Base-by-base conservation (phyloP, 2,329 filamentous ascomycete genomes). In the Diaporthe sp. region DNA sequence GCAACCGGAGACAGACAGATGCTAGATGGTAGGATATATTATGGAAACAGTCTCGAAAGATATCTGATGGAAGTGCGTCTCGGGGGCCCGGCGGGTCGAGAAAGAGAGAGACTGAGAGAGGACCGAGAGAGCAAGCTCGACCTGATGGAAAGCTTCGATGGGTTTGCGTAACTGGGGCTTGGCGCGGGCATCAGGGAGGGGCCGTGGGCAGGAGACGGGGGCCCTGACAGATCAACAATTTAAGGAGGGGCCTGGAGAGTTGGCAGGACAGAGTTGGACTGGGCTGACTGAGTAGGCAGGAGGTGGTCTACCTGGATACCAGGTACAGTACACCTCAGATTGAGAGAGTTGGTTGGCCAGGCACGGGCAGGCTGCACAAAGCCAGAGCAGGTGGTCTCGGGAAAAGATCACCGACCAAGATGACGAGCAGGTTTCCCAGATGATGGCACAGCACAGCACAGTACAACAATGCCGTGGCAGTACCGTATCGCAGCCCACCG, bases 101-200 rank as follows among this genome's bases (percentile, higher is more conserved):
- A 61, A 55, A 12, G 28, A 60, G 53, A 58, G 28, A n/a, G 42
- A 49, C 25, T 13, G 4, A n/a, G 25, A 49, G 61, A 44, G 25
- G 25, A 6, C 17, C 8, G 49, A 44, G 57, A 51, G 46, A 28
- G 55, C 44, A 61, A 61, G 44, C 71, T 49, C 37, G 71, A 60
- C 71, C 71, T 72, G 55, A 46, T 53, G 28, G 46, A 70, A 68
- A 70, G 65, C 65, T 70, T 70, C 46, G 65, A 39, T 70, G 49
- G 49, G 65, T 70, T 70, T 70, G 65, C 49, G 65, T 70, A 55
- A 70, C 71, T 73, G 49, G 55, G 55, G 53, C 55, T 61, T 60
- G 70, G 55, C 53, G 10, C 37, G 70, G 55, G n/a, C 42, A 46
- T 19, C 42, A 73, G 58, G 58, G 71, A 73, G 71, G 57, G 51